These are phyloP conservation scores for Aspergillus luchuensis DNA, from an alignment of 2,329 filamentous ascomycete species.

Conservation along the genomic window DNA sequence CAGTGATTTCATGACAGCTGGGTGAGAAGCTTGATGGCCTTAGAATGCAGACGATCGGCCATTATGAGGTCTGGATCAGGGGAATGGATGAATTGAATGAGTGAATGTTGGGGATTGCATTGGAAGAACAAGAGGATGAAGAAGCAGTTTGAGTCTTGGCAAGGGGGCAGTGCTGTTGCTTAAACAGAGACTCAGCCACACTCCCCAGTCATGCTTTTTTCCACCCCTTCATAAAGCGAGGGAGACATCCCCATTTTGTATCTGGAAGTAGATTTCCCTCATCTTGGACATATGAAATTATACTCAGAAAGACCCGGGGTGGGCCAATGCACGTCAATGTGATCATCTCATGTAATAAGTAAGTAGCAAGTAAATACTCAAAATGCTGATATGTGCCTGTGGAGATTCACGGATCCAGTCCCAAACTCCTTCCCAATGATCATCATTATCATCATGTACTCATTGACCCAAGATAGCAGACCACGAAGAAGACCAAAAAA, in stretches of 20 bases:
- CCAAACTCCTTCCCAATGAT: not conserved
- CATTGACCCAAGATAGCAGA: not conserved
- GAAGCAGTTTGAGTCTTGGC: not conserved
- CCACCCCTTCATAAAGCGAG: not conserved
- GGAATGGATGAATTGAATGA: too few relatives aligned
- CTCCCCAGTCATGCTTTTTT: not conserved
- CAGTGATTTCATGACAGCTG: too few relatives aligned
- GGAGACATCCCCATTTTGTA: not conserved
- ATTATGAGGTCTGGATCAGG: not conserved
- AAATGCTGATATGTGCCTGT: too few relatives aligned
- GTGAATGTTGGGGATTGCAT: not conserved
- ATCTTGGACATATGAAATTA: too few relatives aligned
- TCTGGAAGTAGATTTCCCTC: not conserved
- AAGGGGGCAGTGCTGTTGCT: conserved; percentile 5
- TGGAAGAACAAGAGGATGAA: not conserved
- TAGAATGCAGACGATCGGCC: not conserved
- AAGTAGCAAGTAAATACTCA: not conserved
- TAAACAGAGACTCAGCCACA: not conserved
- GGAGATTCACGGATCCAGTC: not conserved
- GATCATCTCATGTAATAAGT: not conserved
- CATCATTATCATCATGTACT: not conserved
- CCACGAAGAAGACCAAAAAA: not conserved
- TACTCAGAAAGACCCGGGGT: too few relatives aligned
- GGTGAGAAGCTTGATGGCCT: too few relatives aligned
- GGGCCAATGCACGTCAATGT: not conserved